phyloP scores from a whole-genome alignment of 768 basidiomycete genomes.

The Lactifluus pinguis region DNA sequence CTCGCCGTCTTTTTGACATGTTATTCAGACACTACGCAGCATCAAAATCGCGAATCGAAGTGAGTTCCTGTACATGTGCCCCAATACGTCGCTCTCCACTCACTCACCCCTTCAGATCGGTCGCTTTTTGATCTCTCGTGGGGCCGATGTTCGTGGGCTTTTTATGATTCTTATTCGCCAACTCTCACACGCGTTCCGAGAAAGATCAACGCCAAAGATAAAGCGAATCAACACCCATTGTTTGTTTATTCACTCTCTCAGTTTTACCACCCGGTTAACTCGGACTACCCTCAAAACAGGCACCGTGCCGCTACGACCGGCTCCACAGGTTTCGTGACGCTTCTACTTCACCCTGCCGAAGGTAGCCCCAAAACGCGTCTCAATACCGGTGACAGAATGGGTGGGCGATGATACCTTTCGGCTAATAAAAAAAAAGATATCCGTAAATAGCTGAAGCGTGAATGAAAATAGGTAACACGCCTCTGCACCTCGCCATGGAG shows the following conservation, averaged over 20 bases:
- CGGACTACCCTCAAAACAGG: slow-evolving; percentile 30
- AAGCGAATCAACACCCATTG: slow-evolving; percentile 88
- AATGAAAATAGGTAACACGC: slow-evolving; percentile 68
- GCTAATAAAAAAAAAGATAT: not conserved
- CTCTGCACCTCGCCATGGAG: slow-evolving; percentile 95
- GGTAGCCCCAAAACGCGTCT: slow-evolving; percentile 68
- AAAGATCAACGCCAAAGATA: slow-evolving; percentile 91
- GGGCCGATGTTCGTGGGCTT: slow-evolving; percentile 72
- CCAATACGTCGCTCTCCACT: not conserved
- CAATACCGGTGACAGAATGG: slow-evolving; percentile 77
- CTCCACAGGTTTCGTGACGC: slow-evolving; percentile 76
- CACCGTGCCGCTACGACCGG: slow-evolving; percentile 97
- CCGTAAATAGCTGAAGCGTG: not conserved
- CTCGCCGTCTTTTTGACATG: not conserved
- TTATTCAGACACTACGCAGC: slow-evolving; percentile 78
- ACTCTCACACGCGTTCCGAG: slow-evolving; percentile 25
- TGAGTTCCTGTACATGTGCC: slow-evolving; percentile 22
- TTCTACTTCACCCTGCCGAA: slow-evolving; percentile 80
- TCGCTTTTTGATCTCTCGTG: slow-evolving; percentile 71
- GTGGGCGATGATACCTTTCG: slow-evolving; percentile 29
- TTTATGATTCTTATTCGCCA: slow-evolving; percentile 18
- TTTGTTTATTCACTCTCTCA: slow-evolving; percentile 30
- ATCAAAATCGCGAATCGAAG: slow-evolving; percentile 82
- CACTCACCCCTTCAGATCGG: slow-evolving; percentile 54
- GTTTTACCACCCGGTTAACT: not conserved